Evolutionary conservation across 139 green algal genomes (phyloP).

Genomic region (Chlamydomonas sp.): DNA sequence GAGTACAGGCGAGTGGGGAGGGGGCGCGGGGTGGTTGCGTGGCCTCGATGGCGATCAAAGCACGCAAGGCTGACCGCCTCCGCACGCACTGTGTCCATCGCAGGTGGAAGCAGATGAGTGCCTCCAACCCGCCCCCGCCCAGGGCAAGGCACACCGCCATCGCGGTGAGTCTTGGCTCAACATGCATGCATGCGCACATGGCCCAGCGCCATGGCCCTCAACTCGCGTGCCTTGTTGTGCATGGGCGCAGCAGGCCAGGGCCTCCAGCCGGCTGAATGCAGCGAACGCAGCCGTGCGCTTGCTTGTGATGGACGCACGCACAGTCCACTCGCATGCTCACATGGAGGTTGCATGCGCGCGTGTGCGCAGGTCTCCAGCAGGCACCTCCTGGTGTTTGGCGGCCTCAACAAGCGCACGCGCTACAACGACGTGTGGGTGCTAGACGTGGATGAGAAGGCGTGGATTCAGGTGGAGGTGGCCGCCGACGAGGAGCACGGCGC

Average conservation of each 20-base stretch:
- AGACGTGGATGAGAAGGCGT: conserved; percentile 47
- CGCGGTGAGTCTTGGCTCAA: conserved; percentile 29
- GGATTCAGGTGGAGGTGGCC: conserved; percentile 33
- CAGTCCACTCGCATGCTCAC: not conserved
- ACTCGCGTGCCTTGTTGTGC: not conserved
- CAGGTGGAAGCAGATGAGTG: conserved; percentile 32
- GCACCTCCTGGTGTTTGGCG: conserved; percentile 68
- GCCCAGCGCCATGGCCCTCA: not conserved
- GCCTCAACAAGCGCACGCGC: conserved; percentile 60
- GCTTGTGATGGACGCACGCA: not conserved
- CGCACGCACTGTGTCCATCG: conserved; percentile 3
- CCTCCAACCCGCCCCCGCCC: conserved; percentile 37
- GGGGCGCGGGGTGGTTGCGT: not conserved
- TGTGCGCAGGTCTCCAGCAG: conserved; percentile 50
- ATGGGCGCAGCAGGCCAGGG: too few relatives aligned
- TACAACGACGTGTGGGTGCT: conserved; percentile 78
- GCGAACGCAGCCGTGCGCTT: not conserved
- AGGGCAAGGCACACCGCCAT: conserved; percentile 60
- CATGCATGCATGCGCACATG: not conserved
- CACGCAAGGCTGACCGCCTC: conserved; percentile 6
- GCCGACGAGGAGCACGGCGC: conserved; percentile 26
- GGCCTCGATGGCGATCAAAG: not conserved
- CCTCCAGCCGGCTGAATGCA: not conserved
- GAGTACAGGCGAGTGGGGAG: conserved; percentile 30
- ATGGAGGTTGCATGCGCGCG: not conserved